Evolutionary conservation across 83 land plant species (phyloP), one percentile per base, ranked within the genome.

Genomic region (Thuja plicata): DNA sequence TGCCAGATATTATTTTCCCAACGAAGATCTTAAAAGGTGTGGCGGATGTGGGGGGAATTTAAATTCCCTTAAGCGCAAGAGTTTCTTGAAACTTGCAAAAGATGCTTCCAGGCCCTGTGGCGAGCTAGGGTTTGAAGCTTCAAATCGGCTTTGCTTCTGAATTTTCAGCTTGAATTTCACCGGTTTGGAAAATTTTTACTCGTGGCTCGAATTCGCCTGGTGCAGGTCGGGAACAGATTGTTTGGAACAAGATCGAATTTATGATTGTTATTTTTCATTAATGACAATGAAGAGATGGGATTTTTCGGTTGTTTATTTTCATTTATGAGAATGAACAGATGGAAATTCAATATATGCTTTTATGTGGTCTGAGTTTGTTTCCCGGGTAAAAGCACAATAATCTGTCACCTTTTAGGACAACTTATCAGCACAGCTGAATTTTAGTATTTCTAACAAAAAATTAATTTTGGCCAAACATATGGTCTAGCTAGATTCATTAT

Each of bases 121-220:
- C 85, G 85, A 30, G 32, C 34, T 3, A 83, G 85, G 85, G 85
- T 83, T 83, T 46, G 6, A 17, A 74, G 74, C 74, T 21, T 34
- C 37, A 48, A 82, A 12, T 21, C 15, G 15, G 4, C 50, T 10
- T 5, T 8, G 24, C 12, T 24, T 24, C 1, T 11, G 32, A 8
- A 24, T 19, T 41, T 43, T n/a, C 27, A 4, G 32, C 27, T 41
- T 19, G 11, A 10, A 9, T 21, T 27, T 1, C 30, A 13, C 2
- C 12, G 30, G 0, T 3, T 43, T 43, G 27, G 11, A 16, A 24
- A 82, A 16, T 38, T 82, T 27, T 83, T 83, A 83, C 52, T n/a
- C 55, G 85, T 83, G 85, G 85, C 85, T 83, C 85, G 54, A 83
- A 83, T 83, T 83, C 85, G 85, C 85, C 46, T 83, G 85, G 85